Evolutionary conservation across 1,284 basidiomycete genomes (phyloP).

Genomic region (Pseudozyma pruni): DNA sequence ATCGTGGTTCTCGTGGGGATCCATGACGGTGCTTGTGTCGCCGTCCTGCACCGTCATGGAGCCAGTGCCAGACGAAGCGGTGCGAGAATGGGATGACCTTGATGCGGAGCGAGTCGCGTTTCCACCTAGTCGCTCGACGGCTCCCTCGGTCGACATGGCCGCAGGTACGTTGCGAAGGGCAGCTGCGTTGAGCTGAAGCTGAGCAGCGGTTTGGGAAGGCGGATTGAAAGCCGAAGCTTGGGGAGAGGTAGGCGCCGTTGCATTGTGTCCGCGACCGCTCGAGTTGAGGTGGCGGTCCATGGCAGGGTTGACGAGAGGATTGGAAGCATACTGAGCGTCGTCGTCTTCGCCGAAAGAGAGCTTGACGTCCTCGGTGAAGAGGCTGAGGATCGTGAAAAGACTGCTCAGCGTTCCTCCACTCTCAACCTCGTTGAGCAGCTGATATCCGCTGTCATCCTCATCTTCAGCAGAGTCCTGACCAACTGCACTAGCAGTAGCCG

Average conservation of each 20-base stretch:
- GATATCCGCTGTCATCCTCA: constrained; percentile 61
- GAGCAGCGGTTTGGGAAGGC: constrained; percentile 38
- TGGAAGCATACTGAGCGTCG: constrained; percentile 18
- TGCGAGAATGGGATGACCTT: constrained; percentile 18
- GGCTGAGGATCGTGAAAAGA: constrained; percentile 90
- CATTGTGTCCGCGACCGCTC: constrained; percentile 7
- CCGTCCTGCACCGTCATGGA: constrained; percentile 42
- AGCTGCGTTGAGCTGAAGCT: constrained; percentile 57
- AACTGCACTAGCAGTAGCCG: constrained; percentile 16
- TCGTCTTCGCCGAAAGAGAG: constrained; percentile 72
- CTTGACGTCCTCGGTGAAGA: constrained; percentile 97
- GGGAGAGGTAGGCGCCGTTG: constrained; percentile 34
- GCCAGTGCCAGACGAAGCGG: constrained; percentile 30
- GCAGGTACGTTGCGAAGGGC: constrained; percentile 53
- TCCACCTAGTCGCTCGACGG: constrained; percentile 41
- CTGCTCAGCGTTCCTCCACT: constrained; percentile 82
- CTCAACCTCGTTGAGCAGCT: constrained; percentile 66
- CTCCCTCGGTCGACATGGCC: constrained; percentile 45
- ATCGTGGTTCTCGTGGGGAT: constrained; percentile 20
- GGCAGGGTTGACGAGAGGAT: constrained; percentile 4
- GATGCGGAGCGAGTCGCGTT: constrained; percentile 2
- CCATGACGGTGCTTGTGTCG: constrained; percentile 46
- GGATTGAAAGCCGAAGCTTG: constrained; percentile 44
- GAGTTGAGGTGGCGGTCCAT: constrained; percentile 26
- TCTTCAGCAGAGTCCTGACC: constrained; percentile 38